phyloP scores from a whole-genome alignment of 805 yeast species.

The Candida manassasensis region DNA sequence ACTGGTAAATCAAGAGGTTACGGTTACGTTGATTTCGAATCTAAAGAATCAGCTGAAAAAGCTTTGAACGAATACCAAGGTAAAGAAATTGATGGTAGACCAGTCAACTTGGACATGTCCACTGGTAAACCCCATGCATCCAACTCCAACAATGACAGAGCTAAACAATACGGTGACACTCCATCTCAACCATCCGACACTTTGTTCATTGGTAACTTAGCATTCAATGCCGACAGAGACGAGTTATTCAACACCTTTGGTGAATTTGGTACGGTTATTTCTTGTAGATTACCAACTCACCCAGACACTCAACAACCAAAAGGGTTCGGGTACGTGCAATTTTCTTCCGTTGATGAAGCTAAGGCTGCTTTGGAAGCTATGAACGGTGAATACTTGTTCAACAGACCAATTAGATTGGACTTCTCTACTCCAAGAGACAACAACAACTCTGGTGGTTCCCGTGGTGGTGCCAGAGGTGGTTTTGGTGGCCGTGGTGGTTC shows the following conservation, averaged over 20 bases:
- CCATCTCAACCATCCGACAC: constrained; percentile 94
- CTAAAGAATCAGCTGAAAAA: constrained; percentile 73
- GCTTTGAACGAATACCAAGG: constrained; percentile 86
- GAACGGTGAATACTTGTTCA: constrained; percentile 85
- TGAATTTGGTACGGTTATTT: constrained; percentile 74
- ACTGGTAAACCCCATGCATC: constrained; percentile 70
- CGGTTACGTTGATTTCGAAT: constrained; percentile 93
- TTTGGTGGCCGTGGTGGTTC: constrained; percentile 28
- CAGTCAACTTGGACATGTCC: constrained; percentile 89
- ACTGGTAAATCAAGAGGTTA: constrained; percentile 94
- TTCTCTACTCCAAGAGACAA: constrained; percentile 84
- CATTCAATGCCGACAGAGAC: constrained; percentile 86
- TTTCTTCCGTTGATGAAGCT: constrained; percentile 81
- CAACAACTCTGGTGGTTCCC: constrained; percentile 31
- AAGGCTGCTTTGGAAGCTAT: constrained; percentile 79
- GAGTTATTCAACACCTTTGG: constrained; percentile 67
- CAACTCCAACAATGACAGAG: constrained; percentile 66
- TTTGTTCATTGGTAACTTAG: constrained; percentile 90
- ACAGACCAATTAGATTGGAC: constrained; percentile 93
- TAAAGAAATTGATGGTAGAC: constrained; percentile 94
- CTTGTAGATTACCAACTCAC: constrained; percentile 95
- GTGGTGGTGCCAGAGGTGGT: constrained; percentile 42
- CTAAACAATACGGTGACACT: constrained; percentile 84
- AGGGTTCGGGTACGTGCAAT: constrained; percentile 98
- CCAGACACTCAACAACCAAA: constrained; percentile 98